Conservation (phyloP, 805 yeast species). For the Pachysolen tannophilus region DNA sequence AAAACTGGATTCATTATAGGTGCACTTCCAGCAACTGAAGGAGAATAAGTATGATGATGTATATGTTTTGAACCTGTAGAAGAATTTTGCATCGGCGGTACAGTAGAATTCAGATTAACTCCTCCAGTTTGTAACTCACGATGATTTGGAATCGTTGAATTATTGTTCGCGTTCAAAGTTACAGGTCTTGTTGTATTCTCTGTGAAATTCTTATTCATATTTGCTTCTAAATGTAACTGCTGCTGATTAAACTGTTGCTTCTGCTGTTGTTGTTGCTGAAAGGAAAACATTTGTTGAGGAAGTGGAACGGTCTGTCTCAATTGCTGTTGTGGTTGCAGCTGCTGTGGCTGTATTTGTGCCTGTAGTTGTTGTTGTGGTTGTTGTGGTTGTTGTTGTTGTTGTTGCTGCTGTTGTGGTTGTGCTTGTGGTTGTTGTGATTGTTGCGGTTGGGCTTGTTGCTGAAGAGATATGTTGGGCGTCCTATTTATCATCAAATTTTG, state of each 20-base stretch:
- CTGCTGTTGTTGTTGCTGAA: constrained; percentile 3
- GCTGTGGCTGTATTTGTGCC: constrained; percentile 7
- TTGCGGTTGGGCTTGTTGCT: not conserved
- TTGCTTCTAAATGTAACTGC: too few species aligned
- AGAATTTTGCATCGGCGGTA: too few species aligned
- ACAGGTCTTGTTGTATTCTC: too few species aligned
- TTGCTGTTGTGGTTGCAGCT: constrained; percentile 9
- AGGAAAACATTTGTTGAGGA: constrained; percentile 5
- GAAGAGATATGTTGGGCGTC: constrained; percentile 10
- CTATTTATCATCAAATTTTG: too few species aligned
- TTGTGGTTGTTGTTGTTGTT: not conserved
- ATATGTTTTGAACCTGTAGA: too few species aligned
- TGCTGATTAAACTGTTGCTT: too few species aligned
- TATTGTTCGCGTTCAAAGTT: too few species aligned
- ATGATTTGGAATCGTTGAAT: too few species aligned
- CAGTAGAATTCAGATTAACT: too few species aligned
- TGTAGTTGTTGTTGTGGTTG: constrained; percentile 7
- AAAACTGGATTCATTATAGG: constrained; percentile 6
- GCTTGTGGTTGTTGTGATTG: not conserved
- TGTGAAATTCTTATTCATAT: too few species aligned
- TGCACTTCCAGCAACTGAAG: not conserved
- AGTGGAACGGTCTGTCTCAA: constrained; percentile 5
- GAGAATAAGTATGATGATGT: not conserved
- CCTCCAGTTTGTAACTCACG: too few species aligned
- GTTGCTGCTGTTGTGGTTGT: constrained; percentile 1